Evolutionary conservation across 352 stramenopile species (phyloP).

Genomic region (Pseudoperonospora humuli): DNA sequence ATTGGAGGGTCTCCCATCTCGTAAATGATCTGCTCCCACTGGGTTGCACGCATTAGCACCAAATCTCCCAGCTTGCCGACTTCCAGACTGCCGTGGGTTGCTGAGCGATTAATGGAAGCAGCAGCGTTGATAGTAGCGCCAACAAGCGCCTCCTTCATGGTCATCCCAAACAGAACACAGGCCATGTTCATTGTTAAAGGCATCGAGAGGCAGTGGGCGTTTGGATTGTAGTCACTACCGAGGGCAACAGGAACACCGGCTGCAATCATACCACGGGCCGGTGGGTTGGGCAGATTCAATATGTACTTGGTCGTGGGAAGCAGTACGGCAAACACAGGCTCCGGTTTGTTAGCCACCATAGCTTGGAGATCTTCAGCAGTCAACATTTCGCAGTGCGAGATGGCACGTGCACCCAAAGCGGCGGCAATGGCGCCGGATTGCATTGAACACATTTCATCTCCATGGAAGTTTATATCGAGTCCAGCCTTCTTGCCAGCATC

Average conservation of each 20-base stretch:
- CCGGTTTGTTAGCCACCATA: conserved; percentile 49
- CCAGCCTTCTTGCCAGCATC: conserved; percentile 51
- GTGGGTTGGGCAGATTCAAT: conserved; percentile 64
- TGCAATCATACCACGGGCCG: conserved; percentile 63
- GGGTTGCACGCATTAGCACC: conserved; percentile 48
- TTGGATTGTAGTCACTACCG: conserved; percentile 81
- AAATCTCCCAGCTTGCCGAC: conserved; percentile 71
- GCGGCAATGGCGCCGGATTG: conserved; percentile 56
- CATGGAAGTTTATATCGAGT: conserved; percentile 81
- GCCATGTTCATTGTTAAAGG: conserved; percentile 84
- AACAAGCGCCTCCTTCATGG: conserved; percentile 81
- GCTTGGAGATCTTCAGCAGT: conserved; percentile 49
- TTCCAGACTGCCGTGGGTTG: conserved; percentile 68
- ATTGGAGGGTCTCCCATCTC: conserved; percentile 78
- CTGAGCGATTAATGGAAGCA: conserved; percentile 68
- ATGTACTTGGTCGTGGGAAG: conserved; percentile 83
- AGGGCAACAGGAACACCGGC: conserved; percentile 61
- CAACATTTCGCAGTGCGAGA: conserved; percentile 77
- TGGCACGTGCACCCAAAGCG: conserved; percentile 47
- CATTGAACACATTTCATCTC: conserved; percentile 71
- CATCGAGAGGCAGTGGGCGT: conserved; percentile 83
- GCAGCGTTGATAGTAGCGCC: conserved; percentile 76
- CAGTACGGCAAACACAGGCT: conserved; percentile 63
- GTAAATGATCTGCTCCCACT: conserved; percentile 85
- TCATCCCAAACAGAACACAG: conserved; percentile 79